Conservation (phyloP, 805 yeast genomes). For the Blastobotrys terrestris region DNA sequence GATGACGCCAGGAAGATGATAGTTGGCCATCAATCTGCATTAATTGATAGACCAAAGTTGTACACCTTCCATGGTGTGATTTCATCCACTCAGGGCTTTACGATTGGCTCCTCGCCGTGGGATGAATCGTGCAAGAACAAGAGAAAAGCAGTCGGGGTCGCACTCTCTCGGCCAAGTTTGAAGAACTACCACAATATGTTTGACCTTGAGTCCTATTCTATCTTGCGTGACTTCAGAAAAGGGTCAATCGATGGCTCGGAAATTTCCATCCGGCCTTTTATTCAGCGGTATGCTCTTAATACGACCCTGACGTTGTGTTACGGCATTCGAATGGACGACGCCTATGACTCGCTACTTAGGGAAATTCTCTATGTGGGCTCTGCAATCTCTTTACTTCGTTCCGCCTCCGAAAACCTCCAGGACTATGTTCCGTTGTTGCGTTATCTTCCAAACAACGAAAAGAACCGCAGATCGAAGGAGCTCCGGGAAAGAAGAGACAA, state of each 20-base stretch:
- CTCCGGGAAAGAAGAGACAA: slow-evolving; percentile 29
- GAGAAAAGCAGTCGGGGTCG: slow-evolving; percentile 35
- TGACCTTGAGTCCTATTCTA: slow-evolving; percentile 34
- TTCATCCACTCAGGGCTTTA: slow-evolving; percentile 42
- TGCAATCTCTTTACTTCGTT: slow-evolving; percentile 30
- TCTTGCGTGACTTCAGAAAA: slow-evolving; percentile 29
- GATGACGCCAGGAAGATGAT: slow-evolving; percentile 49
- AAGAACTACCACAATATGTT: slow-evolving; percentile 31
- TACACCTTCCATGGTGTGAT: slow-evolving; percentile 61
- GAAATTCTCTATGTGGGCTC: slow-evolving; percentile 31
- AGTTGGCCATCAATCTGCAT: slow-evolving; percentile 43
- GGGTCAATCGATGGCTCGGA: slow-evolving; percentile 20
- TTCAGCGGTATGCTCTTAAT: slow-evolving; percentile 36
- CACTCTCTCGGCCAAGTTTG: slow-evolving; percentile 35
- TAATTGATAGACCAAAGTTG: slow-evolving; percentile 60
- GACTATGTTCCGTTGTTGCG: slow-evolving; percentile 35
- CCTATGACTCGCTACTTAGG: slow-evolving; percentile 26
- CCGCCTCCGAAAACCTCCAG: slow-evolving; percentile 35
- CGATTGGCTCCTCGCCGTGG: slow-evolving; percentile 41
- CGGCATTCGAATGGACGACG: slow-evolving; percentile 36
- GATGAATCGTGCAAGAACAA: slow-evolving; percentile 34
- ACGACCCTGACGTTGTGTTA: slow-evolving; percentile 36
- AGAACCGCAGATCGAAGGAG: slow-evolving; percentile 25
- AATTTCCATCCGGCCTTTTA: slow-evolving; percentile 27
- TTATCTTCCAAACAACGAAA: slow-evolving; percentile 29